Evolutionary conservation across 192 early-diverging fungal species (phyloP).

Genomic region (Backusella macrospora): DNA sequence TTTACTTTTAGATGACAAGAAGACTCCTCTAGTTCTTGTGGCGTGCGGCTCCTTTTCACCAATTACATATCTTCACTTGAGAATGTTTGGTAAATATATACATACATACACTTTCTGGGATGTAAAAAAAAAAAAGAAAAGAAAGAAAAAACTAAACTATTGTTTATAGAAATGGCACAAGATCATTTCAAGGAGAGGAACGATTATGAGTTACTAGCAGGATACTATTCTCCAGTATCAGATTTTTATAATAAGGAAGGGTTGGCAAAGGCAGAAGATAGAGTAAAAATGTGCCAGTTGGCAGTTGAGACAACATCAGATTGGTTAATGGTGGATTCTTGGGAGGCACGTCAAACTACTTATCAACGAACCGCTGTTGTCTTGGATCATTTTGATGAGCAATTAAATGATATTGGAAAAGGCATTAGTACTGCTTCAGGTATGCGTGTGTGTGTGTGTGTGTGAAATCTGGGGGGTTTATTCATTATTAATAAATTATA

Average conservation of each 20-base stretch:
- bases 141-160: neutral
- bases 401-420: conserved; percentile 77
- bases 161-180: conserved; percentile 82
- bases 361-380: conserved; percentile 90
- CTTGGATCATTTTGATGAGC: conserved; percentile 91
- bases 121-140: too few relatives aligned
- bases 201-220: conserved; percentile 88
- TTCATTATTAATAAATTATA: neutral
- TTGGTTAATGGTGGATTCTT: conserved; percentile 97
- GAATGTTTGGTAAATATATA: conserved; percentile 91
- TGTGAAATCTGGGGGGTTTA: too few relatives aligned
- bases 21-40: conserved; percentile 87
- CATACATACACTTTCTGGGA: conserved; percentile 28
- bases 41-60: conserved; percentile 98
- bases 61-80: conserved; percentile 95
- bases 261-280: conserved; percentile 81
- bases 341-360: conserved; percentile 84
- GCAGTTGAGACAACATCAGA: conserved; percentile 79
- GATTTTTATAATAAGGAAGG: conserved; percentile 94
- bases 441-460: conserved; percentile 29
- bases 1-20: conserved; percentile 54
- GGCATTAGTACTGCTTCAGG: conserved; percentile 68
- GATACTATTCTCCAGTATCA: conserved; percentile 96
- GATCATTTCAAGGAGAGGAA: conserved; percentile 79
- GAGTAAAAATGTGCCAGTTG: conserved; percentile 92